Percentiles rank a stretch among this genome's conserved stretches.
These are phyloP conservation scores for Diaporthe sp. DNA, from an alignment of 2,329 filamentous ascomycete genomes.

Conservation along the genomic window DNA sequence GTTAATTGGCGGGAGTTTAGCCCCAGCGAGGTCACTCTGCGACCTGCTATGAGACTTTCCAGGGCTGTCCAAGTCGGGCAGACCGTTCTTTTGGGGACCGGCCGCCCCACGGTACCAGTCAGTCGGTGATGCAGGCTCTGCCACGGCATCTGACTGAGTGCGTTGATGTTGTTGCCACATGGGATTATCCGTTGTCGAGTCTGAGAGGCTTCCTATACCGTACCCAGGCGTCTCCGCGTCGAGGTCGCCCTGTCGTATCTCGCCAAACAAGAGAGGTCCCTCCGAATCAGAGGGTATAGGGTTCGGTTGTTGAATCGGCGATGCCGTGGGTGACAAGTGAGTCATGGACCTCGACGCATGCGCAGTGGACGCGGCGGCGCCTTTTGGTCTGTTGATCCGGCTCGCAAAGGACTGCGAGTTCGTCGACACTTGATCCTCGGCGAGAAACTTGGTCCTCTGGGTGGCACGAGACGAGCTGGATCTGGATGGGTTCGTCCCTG, in stretches of 20 bases:
- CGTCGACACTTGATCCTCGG: constrained; percentile 65
- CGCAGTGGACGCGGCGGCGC: constrained; percentile 50
- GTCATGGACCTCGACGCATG: constrained; percentile 60
- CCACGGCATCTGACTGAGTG: constrained; percentile 68
- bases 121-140: constrained; percentile 74
- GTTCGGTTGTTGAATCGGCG: constrained; percentile 47
- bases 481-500: constrained; percentile 47
- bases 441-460: constrained; percentile 62
- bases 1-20: constrained; percentile 29
- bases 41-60: constrained; percentile 62
- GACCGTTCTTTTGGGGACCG: constrained; percentile 44
- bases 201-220: constrained; percentile 78
- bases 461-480: constrained; percentile 51
- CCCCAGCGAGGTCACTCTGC: constrained; percentile 71
- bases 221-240: constrained; percentile 67
- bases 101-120: constrained; percentile 70
- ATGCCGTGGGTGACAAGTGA: constrained; percentile 53
- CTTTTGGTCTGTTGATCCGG: constrained; percentile 68
- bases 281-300: constrained; percentile 46
- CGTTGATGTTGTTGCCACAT: constrained; percentile 60
- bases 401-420: constrained; percentile 72
- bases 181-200: constrained; percentile 74
- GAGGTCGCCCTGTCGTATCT: constrained; percentile 74
- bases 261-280: constrained; percentile 78
- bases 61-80: constrained; percentile 48